A percentile compares a stretch with the other conserved stretches of the same genome.
These are phyloP conservation scores for Ceratocystis diversiconidia DNA, from an alignment of 2,329 filamentous ascomycete genomes.

Conservation along the genomic window DNA sequence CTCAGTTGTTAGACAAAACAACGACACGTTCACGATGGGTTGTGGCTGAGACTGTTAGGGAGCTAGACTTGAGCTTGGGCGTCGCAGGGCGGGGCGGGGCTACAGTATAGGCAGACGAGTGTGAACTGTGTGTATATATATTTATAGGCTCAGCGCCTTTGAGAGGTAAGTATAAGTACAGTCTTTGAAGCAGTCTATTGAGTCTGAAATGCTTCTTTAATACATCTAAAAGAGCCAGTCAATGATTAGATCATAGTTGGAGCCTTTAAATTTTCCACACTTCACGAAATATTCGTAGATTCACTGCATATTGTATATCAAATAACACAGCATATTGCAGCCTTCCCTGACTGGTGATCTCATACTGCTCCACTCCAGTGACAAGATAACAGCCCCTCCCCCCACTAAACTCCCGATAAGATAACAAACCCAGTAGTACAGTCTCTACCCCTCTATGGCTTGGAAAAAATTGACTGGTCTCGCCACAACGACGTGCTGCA, in stretches of 20 bases:
- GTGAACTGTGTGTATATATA: slow-evolving; percentile 10
- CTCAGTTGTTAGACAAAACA: background rate
- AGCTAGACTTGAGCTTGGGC: slow-evolving; percentile 13
- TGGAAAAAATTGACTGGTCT: slow-evolving; percentile 5
- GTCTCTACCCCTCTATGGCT: slow-evolving; percentile 2
- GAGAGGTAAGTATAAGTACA: slow-evolving; percentile 7
- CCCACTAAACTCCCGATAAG: slow-evolving; percentile 6
- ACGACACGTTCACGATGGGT: slow-evolving; percentile 5
- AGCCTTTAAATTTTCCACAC: background rate
- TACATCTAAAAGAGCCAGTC: too few relatives aligned
- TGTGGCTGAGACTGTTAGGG: background rate
- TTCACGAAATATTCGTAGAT: background rate
- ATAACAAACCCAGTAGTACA: slow-evolving; percentile 2
- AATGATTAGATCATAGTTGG: too few relatives aligned
- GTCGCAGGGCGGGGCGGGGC: background rate
- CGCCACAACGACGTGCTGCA: background rate
- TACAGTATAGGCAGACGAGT: background rate
- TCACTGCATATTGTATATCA: background rate
- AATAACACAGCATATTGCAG: background rate
- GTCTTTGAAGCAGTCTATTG: background rate
- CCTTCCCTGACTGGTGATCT: background rate
- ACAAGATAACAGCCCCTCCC: background rate
- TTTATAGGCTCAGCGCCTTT: background rate
- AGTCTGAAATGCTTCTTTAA: too few relatives aligned
- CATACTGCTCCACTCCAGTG: background rate